Evolutionary conservation across 805 yeast genomes (phyloP), one percentile per base, ranked within the genome.

Genomic region (Candida sanyiensis): DNA sequence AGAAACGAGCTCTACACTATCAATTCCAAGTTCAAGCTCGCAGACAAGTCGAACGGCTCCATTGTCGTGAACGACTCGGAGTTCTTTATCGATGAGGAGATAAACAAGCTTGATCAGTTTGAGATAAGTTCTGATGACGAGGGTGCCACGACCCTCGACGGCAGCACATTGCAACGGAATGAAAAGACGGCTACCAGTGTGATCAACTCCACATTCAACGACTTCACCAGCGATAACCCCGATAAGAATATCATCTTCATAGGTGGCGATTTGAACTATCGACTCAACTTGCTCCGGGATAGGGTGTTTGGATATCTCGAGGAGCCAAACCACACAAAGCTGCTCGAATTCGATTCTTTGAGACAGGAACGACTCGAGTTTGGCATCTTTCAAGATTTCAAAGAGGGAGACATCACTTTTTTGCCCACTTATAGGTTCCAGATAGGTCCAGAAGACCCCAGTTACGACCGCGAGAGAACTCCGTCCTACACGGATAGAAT

Each of bases 401-500:
- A 57, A 19, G 84, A 77, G 49, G 68, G 70, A 2, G 47, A 50
- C 2, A 67, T 78, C 16, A 35, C 45, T 1, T 77, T 77, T 50
- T 57, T 68, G 2, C 84, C 84, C 1, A 75, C 82, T 2, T 77
- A 72, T 51, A 77, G 75, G 48, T 58, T 69, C 15, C 46, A 35
- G 33, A 38, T 48, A 23, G 33, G 38, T 24, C 44, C 51, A 6
- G 29, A 22, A 5, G 35, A 29, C 28, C 47, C 47, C 19, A 52
- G 57, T 28, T 56, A 54, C 30, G 65, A 64, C 36, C 31, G 48
- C 4, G 56, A 50, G 15, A 59, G 83, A 34, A 55, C 61, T 6
- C 83, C 84, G 0, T 72, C 81, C 1, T 77, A 77, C 51, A 76
- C 83, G 0, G 84, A 77, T 44, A 62, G 84, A 23, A 66, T 77